Conservation (phyloP, 1,139 yeast species). For the Magnusiomyces suaveolens region DNA sequence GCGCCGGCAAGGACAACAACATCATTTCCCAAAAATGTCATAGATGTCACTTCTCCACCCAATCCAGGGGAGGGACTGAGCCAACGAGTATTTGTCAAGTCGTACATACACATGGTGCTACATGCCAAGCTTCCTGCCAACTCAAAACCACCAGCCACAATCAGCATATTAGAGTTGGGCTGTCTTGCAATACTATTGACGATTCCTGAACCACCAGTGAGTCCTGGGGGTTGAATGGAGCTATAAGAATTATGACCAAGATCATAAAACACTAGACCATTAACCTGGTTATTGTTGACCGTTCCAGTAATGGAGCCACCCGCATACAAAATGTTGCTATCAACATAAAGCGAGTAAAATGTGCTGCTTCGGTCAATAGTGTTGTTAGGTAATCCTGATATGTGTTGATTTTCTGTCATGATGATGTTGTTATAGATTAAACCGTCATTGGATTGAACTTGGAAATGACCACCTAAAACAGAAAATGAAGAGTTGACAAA, state of each 20-base stretch:
- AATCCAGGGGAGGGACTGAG: constrained; percentile 38
- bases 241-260: constrained; percentile 36
- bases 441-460: constrained; percentile 17
- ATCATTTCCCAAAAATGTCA: constrained; percentile 44
- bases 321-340: constrained; percentile 38
- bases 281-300: constrained; percentile 20
- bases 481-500: constrained; percentile 44
- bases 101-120: constrained; percentile 57
- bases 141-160: constrained; percentile 72
- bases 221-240: constrained; percentile 40
- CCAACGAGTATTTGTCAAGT: constrained; percentile 50
- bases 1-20: constrained; percentile 56
- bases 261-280: constrained; percentile 47
- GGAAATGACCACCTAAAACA: constrained; percentile 48
- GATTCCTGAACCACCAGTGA: constrained; percentile 30
- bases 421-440: constrained; percentile 34
- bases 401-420: constrained; percentile 28
- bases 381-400: constrained; percentile 30
- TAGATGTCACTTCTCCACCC: constrained; percentile 47
- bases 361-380: constrained; percentile 34
- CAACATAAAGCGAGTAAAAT: constrained; percentile 37
- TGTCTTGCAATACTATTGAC: constrained; percentile 49
- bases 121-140: constrained; percentile 54
- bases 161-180: constrained; percentile 42
- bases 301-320: constrained; percentile 45